Base-by-base conservation (phyloP, 129 eudicot genomes). In the Artemisia annua region DNA sequence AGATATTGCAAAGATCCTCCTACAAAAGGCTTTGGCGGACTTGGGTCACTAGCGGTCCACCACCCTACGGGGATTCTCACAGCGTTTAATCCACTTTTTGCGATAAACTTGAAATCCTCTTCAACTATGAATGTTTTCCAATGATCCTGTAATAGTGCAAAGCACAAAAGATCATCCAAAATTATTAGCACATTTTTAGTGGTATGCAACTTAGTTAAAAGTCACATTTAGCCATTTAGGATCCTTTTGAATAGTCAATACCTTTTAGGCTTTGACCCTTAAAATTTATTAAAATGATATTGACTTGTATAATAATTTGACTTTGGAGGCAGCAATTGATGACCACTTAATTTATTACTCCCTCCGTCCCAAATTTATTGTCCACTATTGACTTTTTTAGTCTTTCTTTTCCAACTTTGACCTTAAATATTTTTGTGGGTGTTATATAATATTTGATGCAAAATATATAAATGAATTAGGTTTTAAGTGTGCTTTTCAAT, bases 41-140 rank as follows among this genome's bases (percentile, higher is more conserved):
- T 54, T 1, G 90, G 97, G 70, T 82, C 97, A 48, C 84, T 81
- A 1, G 92, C 87, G 11, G 87, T 88, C 97, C 97, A 91, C 97
- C 97, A 91, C 6, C 95, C 97, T 11, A 91, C 88, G 1, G 97
- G 97, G 68, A 91, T 84, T 77, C 97, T 87, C 48, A 89, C 90
- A 0, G 88, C 81, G 63, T 89, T 87, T 57, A 87, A 60, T 63
- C 96, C 88, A 26, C 83, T 86, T 1, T 58, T 17, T 0, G 86
- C 78, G 15, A 89, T 87, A 67, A 89, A 89, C 14, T 79, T 64
- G 74, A 89, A 89, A 78, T 89, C 92, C 3, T 84, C 52, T 78
- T 89, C 96, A 17, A 71, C 88, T 49, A 89, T 89, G 73, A 70
- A 89, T 4, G 90, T 87, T 19, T 61, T 58, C 92, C 92, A 87